Evolutionary conservation across 2,329 filamentous ascomycete genomes (phyloP).

Genomic region (Penicillium italicum): DNA sequence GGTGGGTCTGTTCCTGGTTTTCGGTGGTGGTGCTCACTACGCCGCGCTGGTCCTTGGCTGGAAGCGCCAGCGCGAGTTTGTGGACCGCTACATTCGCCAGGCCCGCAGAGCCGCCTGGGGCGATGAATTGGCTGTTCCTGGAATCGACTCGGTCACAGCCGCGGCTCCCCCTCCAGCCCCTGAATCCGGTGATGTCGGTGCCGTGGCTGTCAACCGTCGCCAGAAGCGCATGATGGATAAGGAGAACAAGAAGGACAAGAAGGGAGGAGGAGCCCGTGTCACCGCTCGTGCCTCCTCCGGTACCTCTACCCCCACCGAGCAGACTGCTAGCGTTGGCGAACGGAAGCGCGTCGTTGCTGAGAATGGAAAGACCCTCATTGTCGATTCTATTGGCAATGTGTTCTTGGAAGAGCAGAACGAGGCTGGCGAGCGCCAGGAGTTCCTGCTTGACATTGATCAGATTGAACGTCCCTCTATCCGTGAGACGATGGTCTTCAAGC

Average conservation of each 20-base stretch:
- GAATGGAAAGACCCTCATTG: slow-evolving; percentile 92
- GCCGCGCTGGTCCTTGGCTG: slow-evolving; percentile 78
- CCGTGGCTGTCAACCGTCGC: slow-evolving; percentile 70
- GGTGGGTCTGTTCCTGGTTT: slow-evolving; percentile 72
- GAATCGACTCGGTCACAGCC: slow-evolving; percentile 49
- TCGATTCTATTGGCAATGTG: slow-evolving; percentile 87
- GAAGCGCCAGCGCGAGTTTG: slow-evolving; percentile 86
- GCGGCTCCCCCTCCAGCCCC: slow-evolving; percentile 43
- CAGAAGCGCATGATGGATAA: slow-evolving; percentile 87
- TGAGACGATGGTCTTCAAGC: slow-evolving; percentile 76
- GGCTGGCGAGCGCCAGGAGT: slow-evolving; percentile 78
- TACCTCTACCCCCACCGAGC: slow-evolving; percentile 51
- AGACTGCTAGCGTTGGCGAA: slow-evolving; percentile 61
- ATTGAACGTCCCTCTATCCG: slow-evolving; percentile 70
- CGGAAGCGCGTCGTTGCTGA: slow-evolving; percentile 87
- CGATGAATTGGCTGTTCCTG: slow-evolving; percentile 68
- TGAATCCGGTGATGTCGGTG: slow-evolving; percentile 49
- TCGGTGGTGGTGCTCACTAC: slow-evolving; percentile 85
- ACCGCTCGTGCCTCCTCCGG: slow-evolving; percentile 42
- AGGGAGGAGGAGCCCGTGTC: slow-evolving; percentile 41
- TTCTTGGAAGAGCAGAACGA: slow-evolving; percentile 91
- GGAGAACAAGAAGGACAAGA: slow-evolving; percentile 65
- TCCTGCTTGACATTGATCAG: slow-evolving; percentile 83
- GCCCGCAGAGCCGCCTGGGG: slow-evolving; percentile 88
- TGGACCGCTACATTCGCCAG: slow-evolving; percentile 85